A percentile compares a stretch with the other conserved stretches of the same genome.
These are phyloP conservation scores for Fagopyrum tataricum DNA, from an alignment of 148 eudicot genomes.

Conservation along the genomic window DNA sequence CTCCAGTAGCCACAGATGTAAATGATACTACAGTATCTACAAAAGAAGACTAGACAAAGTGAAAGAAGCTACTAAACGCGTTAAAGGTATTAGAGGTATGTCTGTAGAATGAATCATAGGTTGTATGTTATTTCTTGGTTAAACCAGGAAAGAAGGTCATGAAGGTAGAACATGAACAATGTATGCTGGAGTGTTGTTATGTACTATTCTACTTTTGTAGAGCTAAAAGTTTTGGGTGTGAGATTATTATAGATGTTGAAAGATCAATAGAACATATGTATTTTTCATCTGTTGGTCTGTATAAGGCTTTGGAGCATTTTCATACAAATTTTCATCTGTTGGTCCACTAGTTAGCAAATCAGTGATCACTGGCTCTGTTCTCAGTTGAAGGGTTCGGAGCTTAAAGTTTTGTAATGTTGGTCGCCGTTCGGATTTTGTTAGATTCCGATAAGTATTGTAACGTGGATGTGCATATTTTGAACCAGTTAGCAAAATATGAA, in stretches of 20 bases:
- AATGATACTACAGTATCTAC: conserved; percentile 11
- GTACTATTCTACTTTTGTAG: not conserved
- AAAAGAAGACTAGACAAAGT: not conserved
- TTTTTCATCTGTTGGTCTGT: not conserved
- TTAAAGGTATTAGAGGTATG: not conserved
- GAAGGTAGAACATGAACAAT: not conserved
- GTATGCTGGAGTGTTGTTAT: not conserved
- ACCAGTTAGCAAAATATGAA: too few relatives aligned
- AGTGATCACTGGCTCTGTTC: too few relatives aligned
- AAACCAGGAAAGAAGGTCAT: not conserved
- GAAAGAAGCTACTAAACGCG: not conserved
- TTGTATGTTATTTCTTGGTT: not conserved
- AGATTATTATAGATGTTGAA: not conserved
- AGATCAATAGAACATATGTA: not conserved
- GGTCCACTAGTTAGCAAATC: too few relatives aligned
- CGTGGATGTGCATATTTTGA: too few relatives aligned
- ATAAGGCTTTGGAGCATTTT: not conserved
- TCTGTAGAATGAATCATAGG: not conserved
- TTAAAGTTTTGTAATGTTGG: too few relatives aligned
- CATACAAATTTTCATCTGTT: not conserved
- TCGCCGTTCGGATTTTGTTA: too few relatives aligned
- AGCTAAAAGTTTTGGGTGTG: conserved; percentile 4
- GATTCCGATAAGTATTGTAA: too few relatives aligned
- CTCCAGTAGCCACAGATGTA: conserved; percentile 21
- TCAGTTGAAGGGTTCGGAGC: too few relatives aligned